A percentile compares a stretch with the other conserved stretches of the same genome.
Conservation (phyloP, 306 rosid genomes). For the Canavalia ensiformis region DNA sequence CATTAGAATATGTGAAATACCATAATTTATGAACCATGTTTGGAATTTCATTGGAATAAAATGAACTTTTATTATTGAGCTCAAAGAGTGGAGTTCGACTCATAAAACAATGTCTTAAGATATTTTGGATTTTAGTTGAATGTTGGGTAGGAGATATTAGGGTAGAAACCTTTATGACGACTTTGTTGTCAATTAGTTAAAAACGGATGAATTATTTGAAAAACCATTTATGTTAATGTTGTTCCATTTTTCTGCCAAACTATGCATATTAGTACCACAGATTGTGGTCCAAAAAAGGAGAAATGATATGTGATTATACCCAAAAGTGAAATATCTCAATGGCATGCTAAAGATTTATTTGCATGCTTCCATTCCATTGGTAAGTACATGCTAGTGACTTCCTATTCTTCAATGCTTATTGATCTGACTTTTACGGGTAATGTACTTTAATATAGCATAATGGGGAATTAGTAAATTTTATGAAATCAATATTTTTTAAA, state of each 20-base stretch:
- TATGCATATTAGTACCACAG: neutral
- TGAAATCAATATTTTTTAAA: no score
- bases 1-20: neutral
- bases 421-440: neutral
- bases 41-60: neutral
- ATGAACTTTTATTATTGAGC: neutral
- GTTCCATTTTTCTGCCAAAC: neutral
- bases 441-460: neutral
- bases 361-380: neutral
- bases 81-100: slow-evolving; percentile 8
- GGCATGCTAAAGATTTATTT: neutral
- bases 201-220: neutral
- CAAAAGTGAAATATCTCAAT: slow-evolving; percentile 13
- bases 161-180: neutral
- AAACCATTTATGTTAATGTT: neutral
- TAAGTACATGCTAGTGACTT: neutral
- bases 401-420: neutral
- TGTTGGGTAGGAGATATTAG: neutral
- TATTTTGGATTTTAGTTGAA: slow-evolving; percentile 26
- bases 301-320: neutral
- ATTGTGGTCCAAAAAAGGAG: neutral
- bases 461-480: no score
- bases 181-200: slow-evolving; percentile 13
- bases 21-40: neutral
- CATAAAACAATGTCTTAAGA: neutral